A percentile compares a stretch with the other conserved stretches of the same genome.
Conservation (phyloP, 2,329 filamentous ascomycete species). For the Phyllosticta citrichinensis region DNA sequence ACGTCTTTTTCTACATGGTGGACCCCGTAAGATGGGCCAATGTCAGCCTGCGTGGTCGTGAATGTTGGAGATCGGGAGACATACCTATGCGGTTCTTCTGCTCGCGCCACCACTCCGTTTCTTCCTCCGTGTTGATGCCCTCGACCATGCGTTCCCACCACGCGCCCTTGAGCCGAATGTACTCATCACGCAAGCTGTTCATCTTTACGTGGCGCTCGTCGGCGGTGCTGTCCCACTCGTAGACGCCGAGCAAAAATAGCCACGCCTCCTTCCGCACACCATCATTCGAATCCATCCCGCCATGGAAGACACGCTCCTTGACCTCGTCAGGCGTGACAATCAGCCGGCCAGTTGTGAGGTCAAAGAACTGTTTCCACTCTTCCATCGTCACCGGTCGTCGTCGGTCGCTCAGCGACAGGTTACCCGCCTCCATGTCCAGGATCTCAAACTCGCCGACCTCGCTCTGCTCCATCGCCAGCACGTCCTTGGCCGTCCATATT, state of each 20-base stretch:
- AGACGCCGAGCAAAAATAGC: constrained; percentile 85
- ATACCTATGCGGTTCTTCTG: constrained; percentile 87
- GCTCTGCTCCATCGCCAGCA: constrained; percentile 87
- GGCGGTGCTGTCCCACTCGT: constrained; percentile 82
- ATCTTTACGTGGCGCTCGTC: constrained; percentile 77
- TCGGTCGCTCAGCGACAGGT: constrained; percentile 64
- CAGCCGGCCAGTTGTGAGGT: constrained; percentile 61
- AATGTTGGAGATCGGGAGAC: constrained; percentile 21
- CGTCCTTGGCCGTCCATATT: constrained; percentile 88
- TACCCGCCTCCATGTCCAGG: constrained; percentile 65
- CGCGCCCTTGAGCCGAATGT: constrained; percentile 81
- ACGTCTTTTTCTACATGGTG: constrained; percentile 83
- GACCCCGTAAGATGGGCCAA: constrained; percentile 45
- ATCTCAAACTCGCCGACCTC: constrained; percentile 95
- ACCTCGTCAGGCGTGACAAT: constrained; percentile 81
- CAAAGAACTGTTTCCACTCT: constrained; percentile 91
- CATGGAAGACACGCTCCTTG: constrained; percentile 95
- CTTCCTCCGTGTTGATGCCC: constrained; percentile 65
- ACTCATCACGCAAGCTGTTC: constrained; percentile 82
- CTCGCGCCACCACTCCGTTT: constrained; percentile 94
- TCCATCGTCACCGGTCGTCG: constrained; percentile 67
- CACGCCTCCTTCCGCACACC: constrained; percentile 93
- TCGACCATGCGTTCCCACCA: constrained; percentile 96
- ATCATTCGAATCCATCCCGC: constrained; percentile 78
- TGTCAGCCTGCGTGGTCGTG: constrained; percentile 28